Evolutionary conservation across 2,329 filamentous ascomycete species (phyloP), one percentile per base, ranked within the genome.

Genomic region (Colletotrichum sp.): DNA sequence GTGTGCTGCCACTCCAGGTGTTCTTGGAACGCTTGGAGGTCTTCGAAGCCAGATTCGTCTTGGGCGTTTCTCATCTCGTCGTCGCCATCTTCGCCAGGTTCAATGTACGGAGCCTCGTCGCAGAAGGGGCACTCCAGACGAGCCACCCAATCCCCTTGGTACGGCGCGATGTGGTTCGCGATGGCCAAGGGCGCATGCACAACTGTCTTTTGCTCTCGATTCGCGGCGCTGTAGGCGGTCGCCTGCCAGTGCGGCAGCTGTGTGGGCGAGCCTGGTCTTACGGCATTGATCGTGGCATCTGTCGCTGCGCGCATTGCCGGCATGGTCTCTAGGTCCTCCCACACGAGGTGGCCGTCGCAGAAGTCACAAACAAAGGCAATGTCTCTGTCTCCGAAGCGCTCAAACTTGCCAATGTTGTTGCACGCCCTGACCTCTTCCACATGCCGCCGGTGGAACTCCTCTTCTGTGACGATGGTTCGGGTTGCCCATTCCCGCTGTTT

Each of bases 321-420:
- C 83, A 92, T 88, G 65, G 83, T 84, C 77, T 87, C 85, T 36
- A 92, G 79, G 79, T 92, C 89, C 73, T 90, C 86, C 91, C 91
- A 92, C 26, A 92, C 83, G 28, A 92, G 83, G 79, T 90, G 90
- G 3, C 91, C 91, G 80, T 92, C 90, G 83, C 91, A 92, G 80
- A 89, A 92, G 82, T 92, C 90, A 83, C 91, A 92, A 9, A 91
- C 85, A 79, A 92, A 92, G 9, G 88, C 90, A 64, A 91, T 86
- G 75, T 92, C 90, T 52, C 82, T 80, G 36, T 91, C 88, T 57
- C 87, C 89, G 68, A 92, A 88, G 16, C 90, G 86, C 82, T 91
- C 88, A 76, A 92, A 92, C 32, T 85, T 84, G n/a, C 91, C 91
- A 3, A 90, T 85, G 6, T 82, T 80, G 78, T 90, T 90, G 82